Base-by-base conservation (phyloP, 2,329 filamentous ascomycete species). In the Lasiodiplodia sp. region DNA sequence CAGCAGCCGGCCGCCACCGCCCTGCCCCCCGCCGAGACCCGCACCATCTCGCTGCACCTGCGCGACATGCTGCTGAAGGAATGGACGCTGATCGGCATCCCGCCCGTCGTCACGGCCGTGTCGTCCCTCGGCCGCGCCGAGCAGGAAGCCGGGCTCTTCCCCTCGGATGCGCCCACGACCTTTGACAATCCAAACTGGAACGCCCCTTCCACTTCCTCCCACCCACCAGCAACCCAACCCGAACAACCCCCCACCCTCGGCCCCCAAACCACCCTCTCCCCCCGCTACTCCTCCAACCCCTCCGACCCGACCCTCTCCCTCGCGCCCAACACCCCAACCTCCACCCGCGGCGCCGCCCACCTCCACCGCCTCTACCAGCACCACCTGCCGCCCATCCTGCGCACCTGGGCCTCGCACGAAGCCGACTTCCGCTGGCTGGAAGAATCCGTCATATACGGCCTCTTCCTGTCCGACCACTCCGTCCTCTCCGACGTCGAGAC, bases 401-500 rank as follows among this genome's bases (percentile, higher is more conserved):
- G 28, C 21, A 67, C 66, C 16, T 60, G 53, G 53, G 44, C 55
- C 53, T 25, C 44, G 7, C 53, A 58, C 28, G 66, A 58, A n/a
- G 66, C 66, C 28, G 66, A 67, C 28, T 60, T 67, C 28, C 44
- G 38, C 40, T 88, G 85, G 84, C 76, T 88, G 7, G 84, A 82
- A 21, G 78, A 81, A 21, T 78, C 87, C 66, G 87, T 89, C 69
- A 88, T 85, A 0, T 89, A 89, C 69, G 87, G 87, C 0, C 77
- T 89, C 12, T 89, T 85, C 71, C 81, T 89, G 0, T 85, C 83
- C 11, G 86, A 89, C 73, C 83, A 86, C 31, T 82, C 80, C 70
- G 84, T 88, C 11, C 75, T 89, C 3, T 83, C 83, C 21, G 84
- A 84, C 11, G 69, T 86, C 3, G 86, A 87, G 58, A 88, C 87